phyloP scores from a whole-genome alignment of 2,329 filamentous ascomycete genomes.

The Penicillium sp. region DNA sequence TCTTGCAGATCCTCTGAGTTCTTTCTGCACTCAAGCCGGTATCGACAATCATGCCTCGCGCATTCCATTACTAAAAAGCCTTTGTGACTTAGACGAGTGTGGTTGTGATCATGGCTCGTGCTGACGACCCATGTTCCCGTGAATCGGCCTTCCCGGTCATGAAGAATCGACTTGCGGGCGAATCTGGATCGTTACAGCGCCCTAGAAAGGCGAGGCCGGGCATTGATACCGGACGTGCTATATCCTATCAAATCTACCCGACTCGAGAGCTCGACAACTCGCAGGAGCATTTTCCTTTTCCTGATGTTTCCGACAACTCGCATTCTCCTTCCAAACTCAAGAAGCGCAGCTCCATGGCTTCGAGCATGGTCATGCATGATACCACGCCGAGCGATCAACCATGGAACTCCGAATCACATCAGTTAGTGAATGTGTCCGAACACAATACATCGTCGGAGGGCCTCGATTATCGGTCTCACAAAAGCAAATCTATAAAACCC shows the following conservation, averaged over 20 bases:
- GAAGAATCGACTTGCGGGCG: slow-evolving; percentile 15
- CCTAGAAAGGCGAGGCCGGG: slow-evolving; percentile 10
- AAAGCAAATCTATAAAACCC: slow-evolving; percentile 24
- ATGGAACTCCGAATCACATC: slow-evolving; percentile 13
- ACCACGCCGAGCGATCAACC: slow-evolving; percentile 12
- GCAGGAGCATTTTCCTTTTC: slow-evolving; percentile 15
- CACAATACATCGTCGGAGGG: slow-evolving; percentile 16
- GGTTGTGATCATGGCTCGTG: slow-evolving; percentile 19
- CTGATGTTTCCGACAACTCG: slow-evolving; percentile 15
- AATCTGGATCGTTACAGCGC: slow-evolving; percentile 15
- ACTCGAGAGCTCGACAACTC: slow-evolving; percentile 8
- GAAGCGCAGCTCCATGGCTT: slow-evolving; percentile 14
- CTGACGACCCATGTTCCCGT: slow-evolving; percentile 13
- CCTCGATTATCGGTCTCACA: slow-evolving; percentile 21
- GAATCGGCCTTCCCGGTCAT: slow-evolving; percentile 16
- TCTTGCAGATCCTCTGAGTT: background rate
- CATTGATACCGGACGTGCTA: slow-evolving; percentile 7
- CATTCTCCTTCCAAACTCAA: slow-evolving; percentile 7
- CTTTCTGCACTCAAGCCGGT: background rate
- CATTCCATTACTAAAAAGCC: slow-evolving; percentile 9
- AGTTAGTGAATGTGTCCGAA: slow-evolving; percentile 7
- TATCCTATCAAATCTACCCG: slow-evolving; percentile 10
- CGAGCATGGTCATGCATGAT: slow-evolving; percentile 9
- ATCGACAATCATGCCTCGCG: slow-evolving; percentile 19
- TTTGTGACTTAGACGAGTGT: slow-evolving; percentile 7